A percentile compares a stretch with the other conserved stretches of the same genome.
Evolutionary conservation across 208 protist species (phyloP).

Genomic region (Leishmania tarentolae): DNA sequence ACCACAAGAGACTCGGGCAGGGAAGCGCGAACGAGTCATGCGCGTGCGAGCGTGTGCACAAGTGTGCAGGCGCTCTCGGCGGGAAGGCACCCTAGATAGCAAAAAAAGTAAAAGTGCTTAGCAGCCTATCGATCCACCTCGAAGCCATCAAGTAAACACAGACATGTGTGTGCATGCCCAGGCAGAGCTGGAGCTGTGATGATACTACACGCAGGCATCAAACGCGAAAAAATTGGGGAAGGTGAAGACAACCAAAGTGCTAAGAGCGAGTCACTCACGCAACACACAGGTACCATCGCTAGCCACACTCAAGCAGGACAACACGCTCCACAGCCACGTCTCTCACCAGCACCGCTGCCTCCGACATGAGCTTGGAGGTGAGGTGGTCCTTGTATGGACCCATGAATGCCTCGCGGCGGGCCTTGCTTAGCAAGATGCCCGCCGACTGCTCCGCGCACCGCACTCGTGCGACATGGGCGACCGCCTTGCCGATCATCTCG

Average conservation of each 20-base stretch:
- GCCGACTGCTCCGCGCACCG: slow-evolving; percentile 64
- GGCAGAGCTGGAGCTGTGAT: neutral
- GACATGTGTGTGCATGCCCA: neutral
- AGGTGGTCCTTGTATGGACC: slow-evolving; percentile 52
- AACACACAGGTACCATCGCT: slow-evolving; percentile 5
- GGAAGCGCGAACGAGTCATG: neutral
- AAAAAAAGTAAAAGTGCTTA: neutral
- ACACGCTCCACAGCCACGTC: slow-evolving; percentile 66
- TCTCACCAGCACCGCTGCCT: slow-evolving; percentile 56
- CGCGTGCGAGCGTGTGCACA: neutral
- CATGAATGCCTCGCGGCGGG: slow-evolving; percentile 68
- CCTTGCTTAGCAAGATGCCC: slow-evolving; percentile 69
- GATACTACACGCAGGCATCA: neutral
- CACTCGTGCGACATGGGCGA: slow-evolving; percentile 49
- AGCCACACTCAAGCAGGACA: slow-evolving; percentile 41
- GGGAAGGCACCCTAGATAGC: neutral
- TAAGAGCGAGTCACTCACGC: neutral
- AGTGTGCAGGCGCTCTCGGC: neutral
- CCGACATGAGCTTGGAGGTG: slow-evolving; percentile 67
- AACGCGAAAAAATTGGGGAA: neutral
- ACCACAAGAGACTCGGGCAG: neutral
- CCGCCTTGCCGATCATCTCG: slow-evolving; percentile 64
- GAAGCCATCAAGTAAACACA: neutral
- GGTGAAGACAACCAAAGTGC: neutral
- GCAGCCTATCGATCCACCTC: neutral